phyloP scores from a whole-genome alignment of 1,284 basidiomycete genomes.

The Sanghuangporus baumii region DNA sequence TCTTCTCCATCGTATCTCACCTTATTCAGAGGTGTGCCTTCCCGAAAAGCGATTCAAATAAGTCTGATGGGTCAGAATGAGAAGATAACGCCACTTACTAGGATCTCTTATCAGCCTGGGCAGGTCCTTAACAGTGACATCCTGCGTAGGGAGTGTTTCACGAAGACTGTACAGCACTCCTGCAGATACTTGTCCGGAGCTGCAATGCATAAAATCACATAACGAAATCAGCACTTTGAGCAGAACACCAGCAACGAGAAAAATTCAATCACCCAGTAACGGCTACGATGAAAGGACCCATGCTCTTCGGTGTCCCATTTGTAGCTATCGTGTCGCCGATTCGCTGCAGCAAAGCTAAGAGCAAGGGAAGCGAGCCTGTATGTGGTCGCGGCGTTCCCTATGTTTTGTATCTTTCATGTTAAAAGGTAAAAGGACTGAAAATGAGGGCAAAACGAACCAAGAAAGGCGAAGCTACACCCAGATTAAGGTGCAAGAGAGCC shows the following conservation, averaged over 20 bases:
- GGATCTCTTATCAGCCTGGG: conserved; percentile 44
- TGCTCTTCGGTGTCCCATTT: conserved; percentile 54
- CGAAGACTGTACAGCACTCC: conserved; percentile 69
- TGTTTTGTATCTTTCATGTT: neutral
- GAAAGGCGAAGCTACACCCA: conserved; percentile 78
- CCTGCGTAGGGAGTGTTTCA: conserved; percentile 58
- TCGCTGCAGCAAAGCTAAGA: conserved; percentile 51
- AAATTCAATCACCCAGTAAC: conserved; percentile 64
- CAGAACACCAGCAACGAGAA: neutral
- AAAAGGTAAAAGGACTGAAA: neutral
- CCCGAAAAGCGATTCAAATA: neutral
- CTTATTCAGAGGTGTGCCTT: conserved; percentile 52
- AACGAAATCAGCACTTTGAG: neutral
- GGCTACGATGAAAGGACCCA: conserved; percentile 78
- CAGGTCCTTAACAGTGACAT: conserved; percentile 54
- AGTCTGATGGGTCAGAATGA: neutral
- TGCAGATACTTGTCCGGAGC: conserved; percentile 74
- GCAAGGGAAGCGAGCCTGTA: conserved; percentile 54
- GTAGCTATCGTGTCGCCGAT: conserved; percentile 54
- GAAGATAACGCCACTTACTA: conserved; percentile 33
- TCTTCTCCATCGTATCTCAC: conserved; percentile 25
- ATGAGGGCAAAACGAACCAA: conserved; percentile 44
- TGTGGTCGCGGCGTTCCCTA: conserved; percentile 81
- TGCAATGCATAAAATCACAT: conserved; percentile 26
- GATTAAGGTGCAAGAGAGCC: conserved; percentile 71